phyloP scores from a whole-genome alignment of 2,329 filamentous ascomycete species.

The Harringtonia aguacate region DNA sequence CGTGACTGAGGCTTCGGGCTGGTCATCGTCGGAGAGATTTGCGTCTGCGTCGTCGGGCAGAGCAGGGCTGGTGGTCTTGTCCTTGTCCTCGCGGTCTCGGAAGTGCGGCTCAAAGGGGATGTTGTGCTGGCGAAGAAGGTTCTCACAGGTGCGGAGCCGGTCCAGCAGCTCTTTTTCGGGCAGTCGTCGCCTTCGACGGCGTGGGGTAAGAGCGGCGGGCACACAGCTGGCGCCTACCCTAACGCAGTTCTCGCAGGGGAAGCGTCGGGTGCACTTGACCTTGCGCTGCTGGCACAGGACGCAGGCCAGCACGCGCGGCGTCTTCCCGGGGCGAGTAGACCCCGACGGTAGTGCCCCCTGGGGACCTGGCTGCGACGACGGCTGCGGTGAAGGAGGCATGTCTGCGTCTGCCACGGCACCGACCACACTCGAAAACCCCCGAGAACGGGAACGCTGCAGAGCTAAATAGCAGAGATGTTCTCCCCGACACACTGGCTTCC shows the following conservation, averaged over 20 bases:
- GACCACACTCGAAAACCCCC: too few relatives aligned
- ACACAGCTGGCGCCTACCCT: constrained; percentile 62
- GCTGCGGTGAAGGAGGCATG: too few relatives aligned
- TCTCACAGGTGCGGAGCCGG: constrained; percentile 58
- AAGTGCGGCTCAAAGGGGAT: constrained; percentile 53
- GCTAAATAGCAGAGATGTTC: too few relatives aligned
- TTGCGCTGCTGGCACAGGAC: constrained; percentile 68
- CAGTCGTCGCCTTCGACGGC: constrained; percentile 51
- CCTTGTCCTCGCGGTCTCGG: constrained; percentile 28
- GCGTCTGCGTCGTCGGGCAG: constrained; percentile 22
- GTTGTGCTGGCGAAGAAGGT: constrained; percentile 51
- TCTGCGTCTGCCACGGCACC: too few relatives aligned
- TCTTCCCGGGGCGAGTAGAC: constrained; percentile 37
- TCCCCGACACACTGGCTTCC: too few relatives aligned
- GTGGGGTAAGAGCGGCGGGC: constrained; percentile 42
- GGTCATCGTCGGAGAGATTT: constrained; percentile 26
- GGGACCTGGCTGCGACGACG: too few relatives aligned
- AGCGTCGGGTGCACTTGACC: constrained; percentile 59
- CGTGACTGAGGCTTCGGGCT: too few relatives aligned
- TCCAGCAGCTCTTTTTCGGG: constrained; percentile 62
- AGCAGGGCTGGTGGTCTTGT: too few relatives aligned
- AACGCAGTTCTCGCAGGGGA: too few relatives aligned
- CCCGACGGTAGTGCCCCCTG: constrained; percentile 3
- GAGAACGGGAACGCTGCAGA: too few relatives aligned
- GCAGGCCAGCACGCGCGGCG: constrained; percentile 53